These are phyloP conservation scores for Suzukiozyma palmioleophila DNA, from an alignment of 1,139 yeast genomes.

Conservation along the genomic window DNA sequence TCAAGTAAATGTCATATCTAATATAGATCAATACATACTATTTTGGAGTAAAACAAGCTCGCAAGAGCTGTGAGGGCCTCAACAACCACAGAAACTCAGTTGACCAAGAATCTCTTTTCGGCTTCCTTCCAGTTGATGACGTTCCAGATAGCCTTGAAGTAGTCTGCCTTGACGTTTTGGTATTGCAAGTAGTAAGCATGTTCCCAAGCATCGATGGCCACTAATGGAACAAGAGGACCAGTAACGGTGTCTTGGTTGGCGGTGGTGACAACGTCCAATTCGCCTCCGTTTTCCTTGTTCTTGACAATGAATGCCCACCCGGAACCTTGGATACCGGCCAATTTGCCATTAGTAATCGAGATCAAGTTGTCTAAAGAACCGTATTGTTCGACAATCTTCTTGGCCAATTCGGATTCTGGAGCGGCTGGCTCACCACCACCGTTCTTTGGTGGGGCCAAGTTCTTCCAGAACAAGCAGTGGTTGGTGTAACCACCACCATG, in stretches of 20 bases:
- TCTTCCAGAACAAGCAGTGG: slow-evolving; percentile 88
- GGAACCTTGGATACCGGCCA: slow-evolving; percentile 94
- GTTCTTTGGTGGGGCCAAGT: slow-evolving; percentile 72
- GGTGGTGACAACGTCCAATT: slow-evolving; percentile 80
- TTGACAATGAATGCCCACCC: slow-evolving; percentile 97
- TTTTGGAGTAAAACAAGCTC: no score
- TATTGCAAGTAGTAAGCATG: slow-evolving; percentile 97
- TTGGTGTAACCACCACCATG: slow-evolving; percentile 94
- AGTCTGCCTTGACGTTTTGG: slow-evolving; percentile 90
- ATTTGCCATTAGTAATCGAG: slow-evolving; percentile 62
- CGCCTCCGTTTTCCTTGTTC: slow-evolving; percentile 73
- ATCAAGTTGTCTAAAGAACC: slow-evolving; percentile 78
- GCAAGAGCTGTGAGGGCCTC: no score
- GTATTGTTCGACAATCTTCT: slow-evolving; percentile 61
- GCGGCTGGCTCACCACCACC: slow-evolving; percentile 87
- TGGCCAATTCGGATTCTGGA: slow-evolving; percentile 51
- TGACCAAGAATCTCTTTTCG: slow-evolving; percentile 50
- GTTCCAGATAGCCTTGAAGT: slow-evolving; percentile 95
- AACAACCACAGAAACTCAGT: slow-evolving; percentile 5
- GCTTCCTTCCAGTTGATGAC: slow-evolving; percentile 97
- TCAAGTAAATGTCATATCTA: no score
- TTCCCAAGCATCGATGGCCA: slow-evolving; percentile 98
- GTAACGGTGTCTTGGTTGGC: slow-evolving; percentile 88
- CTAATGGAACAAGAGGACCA: slow-evolving; percentile 68
- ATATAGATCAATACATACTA: no score